phyloP scores from a whole-genome alignment of 768 basidiomycete genomes.

The Lentinula sp. region DNA sequence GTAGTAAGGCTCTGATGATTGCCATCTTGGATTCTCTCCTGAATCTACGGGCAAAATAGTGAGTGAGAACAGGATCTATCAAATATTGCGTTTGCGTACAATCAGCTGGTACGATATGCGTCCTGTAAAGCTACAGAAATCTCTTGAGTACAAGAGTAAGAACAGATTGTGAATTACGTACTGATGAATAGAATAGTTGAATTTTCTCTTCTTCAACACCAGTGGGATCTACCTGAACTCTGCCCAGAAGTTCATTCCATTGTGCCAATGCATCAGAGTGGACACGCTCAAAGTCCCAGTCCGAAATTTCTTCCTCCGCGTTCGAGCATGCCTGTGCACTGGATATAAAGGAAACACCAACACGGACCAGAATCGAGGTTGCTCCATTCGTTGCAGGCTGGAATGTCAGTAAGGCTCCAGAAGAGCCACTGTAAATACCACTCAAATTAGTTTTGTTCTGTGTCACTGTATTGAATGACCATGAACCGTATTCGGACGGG shows the following conservation, averaged over 20 bases:
- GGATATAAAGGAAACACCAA: conserved; percentile 63
- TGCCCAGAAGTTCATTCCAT: conserved; percentile 55
- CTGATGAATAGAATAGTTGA: conserved; percentile 56
- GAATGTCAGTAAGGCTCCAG: conserved; percentile 45
- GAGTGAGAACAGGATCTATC: not conserved
- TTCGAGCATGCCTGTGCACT: conserved; percentile 53
- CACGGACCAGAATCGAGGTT: conserved; percentile 49
- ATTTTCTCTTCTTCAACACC: conserved; percentile 43
- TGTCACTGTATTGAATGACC: not conserved
- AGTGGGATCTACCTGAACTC: conserved; percentile 46
- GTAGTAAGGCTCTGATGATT: conserved; percentile 58
- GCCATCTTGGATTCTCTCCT: conserved; percentile 61
- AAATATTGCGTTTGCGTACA: conserved; percentile 31
- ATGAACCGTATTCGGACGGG: conserved; percentile 52
- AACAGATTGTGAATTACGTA: conserved; percentile 15
- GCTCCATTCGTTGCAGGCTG: conserved; percentile 22
- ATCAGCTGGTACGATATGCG: conserved; percentile 59
- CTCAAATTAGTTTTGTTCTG: not conserved
- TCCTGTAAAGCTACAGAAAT: conserved; percentile 43
- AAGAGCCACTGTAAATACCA: not conserved
- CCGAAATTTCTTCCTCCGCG: conserved; percentile 54
- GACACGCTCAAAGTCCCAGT: conserved; percentile 49
- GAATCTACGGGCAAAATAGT: conserved; percentile 32
- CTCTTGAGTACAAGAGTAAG: not conserved
- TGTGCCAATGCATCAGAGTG: conserved; percentile 32